Evolutionary conservation across 2,329 filamentous ascomycete genomes (phyloP), one percentile per base, ranked within the genome.

Genomic region (Cercospora nicotianae): DNA sequence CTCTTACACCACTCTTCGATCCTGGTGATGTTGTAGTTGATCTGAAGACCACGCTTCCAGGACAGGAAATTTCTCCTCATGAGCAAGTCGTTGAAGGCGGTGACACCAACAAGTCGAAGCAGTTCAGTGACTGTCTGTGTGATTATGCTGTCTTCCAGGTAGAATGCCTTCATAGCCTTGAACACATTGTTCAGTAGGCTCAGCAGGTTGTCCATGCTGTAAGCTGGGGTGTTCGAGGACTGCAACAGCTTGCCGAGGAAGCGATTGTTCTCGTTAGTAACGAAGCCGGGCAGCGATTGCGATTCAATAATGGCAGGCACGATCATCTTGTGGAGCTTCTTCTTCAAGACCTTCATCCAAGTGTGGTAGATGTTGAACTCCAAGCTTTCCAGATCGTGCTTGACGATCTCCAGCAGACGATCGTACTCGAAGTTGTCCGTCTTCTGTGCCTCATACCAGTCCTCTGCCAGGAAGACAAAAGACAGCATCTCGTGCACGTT

Each of bases 321-420:
- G 77, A 99, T 96, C 95, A 99, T 99, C 87, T 98, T 98, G 77
- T 96, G 93, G 71, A 99, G 87, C 84, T 96, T 97, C 89, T 97
- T 97, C 87, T 99, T 99, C 77, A 99, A 84, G 66, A 97, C 92
- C 86, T 99, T 99, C 95, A 99, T 99, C 95, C 95, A 99, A 28
- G 95, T 99, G 82, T 99, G 95, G 82, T 99, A 99, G 76, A 99
- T 99, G 84, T 99, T 99, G 85, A 99, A 99, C 82, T 99, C 95
- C 71, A 99, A 86, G 81, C 92, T 97, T 83, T 99, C 95, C 62
- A 99, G 85, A 79, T 99, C 95, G 79, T 99, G 95, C 86, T 99
- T 99, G 79, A 99, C 95, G 79, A 99, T 98, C 81, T 99, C 95
- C 76, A 99, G 84, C 63, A 99, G 87, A 72, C 95, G 91, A 81